Base-by-base conservation (phyloP, 1,284 basidiomycete species). In the Microbotryomycetes sp. region DNA sequence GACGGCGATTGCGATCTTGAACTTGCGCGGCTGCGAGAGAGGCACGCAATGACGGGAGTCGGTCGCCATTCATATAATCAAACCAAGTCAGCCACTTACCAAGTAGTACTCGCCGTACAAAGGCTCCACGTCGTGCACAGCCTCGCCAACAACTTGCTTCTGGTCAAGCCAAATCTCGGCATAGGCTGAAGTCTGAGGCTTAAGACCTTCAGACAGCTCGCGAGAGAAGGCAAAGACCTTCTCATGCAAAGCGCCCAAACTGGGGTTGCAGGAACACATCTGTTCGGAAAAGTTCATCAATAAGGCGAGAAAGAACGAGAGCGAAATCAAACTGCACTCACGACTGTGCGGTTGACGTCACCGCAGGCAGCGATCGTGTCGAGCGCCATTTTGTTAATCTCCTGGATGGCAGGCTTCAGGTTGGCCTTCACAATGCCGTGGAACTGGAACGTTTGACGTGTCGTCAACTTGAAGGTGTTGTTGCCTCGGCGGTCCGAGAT, bases 121-220 rank as follows among this genome's bases (percentile, higher is more conserved):
- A 1, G 96, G 94, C 78, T 99, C 94, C 69, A 89, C 84, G 77
- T 98, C 96, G 76, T 91, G 87, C 65, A 96, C 77, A 1, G 91
- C 90, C 49, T 91, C 91, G 28, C 91, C 92, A 22, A 87, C 88
- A 36, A 97, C 86, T 68, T 93, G 79, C 80, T 96, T 93, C 80
- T 93, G 90, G 80, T 97, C 92, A 56, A 97, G 81, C 94, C 96
- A 98, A 71, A 98, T 97, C 79, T 98, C 96, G 76, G 97, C 92
- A 77, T 99, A 98, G 2, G 96, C 94, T 5, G 85, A 86, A 22
- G 93, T 97, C 57, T 86, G 82, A 19, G 94, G 94, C 42, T 97
- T 81, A 23, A 99, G 83, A 74, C 89, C 87, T 72, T 87, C 85
- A 76, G 89, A 93, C 72, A 96, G 82, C 56, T 81, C 80, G 75